These are phyloP conservation scores for Cylindrotheca closterium DNA, from an alignment of 108 stramenopile species.

Conservation along the genomic window DNA sequence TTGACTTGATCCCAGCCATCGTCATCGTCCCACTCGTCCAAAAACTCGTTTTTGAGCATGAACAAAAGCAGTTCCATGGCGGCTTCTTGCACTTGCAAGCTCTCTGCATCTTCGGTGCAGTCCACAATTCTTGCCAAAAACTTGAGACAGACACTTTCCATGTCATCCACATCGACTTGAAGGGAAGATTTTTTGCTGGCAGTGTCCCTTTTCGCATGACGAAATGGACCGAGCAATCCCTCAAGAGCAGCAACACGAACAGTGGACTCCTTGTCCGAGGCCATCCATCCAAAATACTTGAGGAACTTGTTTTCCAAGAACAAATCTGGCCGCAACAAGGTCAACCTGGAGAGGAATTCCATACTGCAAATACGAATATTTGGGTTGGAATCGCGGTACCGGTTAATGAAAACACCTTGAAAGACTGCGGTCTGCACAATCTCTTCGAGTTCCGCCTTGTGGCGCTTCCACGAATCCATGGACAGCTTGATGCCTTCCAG, in stretches of 20 bases:
- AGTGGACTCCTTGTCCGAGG: constrained; percentile 60
- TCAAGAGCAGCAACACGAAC: constrained; percentile 71
- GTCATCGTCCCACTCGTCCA: constrained; percentile 83
- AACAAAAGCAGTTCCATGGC: constrained; percentile 66
- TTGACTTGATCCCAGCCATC: constrained; percentile 79
- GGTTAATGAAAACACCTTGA: constrained; percentile 72
- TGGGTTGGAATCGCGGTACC: constrained; percentile 79
- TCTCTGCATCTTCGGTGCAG: constrained; percentile 38
- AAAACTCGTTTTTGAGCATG: constrained; percentile 61
- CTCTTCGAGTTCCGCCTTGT: constrained; percentile 59
- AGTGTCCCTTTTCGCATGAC: constrained; percentile 25
- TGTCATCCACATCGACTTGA: constrained; percentile 47
- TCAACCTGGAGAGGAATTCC: constrained; percentile 53
- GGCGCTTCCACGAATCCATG: constrained; percentile 61
- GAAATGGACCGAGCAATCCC: constrained; percentile 66
- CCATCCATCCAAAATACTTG: constrained; percentile 91
- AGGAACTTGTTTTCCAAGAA: constrained; percentile 83
- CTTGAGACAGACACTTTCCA: constrained; percentile 70
- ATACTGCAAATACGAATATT: constrained; percentile 71
- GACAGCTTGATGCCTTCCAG: constrained; percentile 47
- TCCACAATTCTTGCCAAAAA: constrained; percentile 71
- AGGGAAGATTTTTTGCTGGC: constrained; percentile 13
- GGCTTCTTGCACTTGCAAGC: constrained; percentile 62
- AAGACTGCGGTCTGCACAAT: constrained; percentile 52
- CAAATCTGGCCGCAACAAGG: constrained; percentile 72